Conservation (phyloP, 2,329 filamentous ascomycete species). For the Xylaria hypoxylon region DNA sequence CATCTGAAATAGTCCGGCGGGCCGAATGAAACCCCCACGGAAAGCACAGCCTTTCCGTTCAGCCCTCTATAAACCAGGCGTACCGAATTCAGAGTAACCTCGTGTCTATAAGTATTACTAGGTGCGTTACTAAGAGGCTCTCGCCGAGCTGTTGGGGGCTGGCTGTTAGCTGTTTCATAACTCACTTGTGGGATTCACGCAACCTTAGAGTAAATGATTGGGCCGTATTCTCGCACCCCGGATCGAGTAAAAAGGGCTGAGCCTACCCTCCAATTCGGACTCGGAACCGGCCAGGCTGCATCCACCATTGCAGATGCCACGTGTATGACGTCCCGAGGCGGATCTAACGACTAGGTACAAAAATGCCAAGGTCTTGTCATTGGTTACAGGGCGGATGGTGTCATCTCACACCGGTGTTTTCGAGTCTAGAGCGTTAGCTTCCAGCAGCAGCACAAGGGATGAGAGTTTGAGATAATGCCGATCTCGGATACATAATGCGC, state of each 20-base stretch:
- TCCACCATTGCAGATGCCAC: conserved; percentile 18
- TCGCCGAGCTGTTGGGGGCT: conserved; percentile 18
- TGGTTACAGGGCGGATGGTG: conserved; percentile 2
- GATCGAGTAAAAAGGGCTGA: background rate
- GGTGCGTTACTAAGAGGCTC: background rate
- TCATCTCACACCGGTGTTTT: conserved; percentile 33
- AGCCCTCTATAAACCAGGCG: background rate
- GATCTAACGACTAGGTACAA: conserved; percentile 11
- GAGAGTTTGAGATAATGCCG: background rate
- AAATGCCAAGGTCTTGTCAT: conserved; percentile 12
- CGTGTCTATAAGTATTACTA: background rate
- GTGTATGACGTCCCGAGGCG: conserved; percentile 17
- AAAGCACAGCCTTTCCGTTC: conserved; percentile 8
- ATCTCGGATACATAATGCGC: conserved; percentile 6
- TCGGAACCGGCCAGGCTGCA: conserved; percentile 1
- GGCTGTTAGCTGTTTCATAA: conserved; percentile 13
- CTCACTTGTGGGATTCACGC: background rate
- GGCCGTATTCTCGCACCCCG: background rate
- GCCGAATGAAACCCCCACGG: conserved; percentile 10
- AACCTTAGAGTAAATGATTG: background rate
- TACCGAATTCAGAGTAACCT: background rate
- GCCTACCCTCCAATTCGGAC: conserved; percentile 1
- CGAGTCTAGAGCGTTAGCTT: background rate
- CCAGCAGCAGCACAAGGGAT: background rate
- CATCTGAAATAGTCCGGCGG: background rate